These are phyloP conservation scores for Cordyceps tenuipes DNA, from an alignment of 2,329 filamentous ascomycete species.

Conservation along the genomic window DNA sequence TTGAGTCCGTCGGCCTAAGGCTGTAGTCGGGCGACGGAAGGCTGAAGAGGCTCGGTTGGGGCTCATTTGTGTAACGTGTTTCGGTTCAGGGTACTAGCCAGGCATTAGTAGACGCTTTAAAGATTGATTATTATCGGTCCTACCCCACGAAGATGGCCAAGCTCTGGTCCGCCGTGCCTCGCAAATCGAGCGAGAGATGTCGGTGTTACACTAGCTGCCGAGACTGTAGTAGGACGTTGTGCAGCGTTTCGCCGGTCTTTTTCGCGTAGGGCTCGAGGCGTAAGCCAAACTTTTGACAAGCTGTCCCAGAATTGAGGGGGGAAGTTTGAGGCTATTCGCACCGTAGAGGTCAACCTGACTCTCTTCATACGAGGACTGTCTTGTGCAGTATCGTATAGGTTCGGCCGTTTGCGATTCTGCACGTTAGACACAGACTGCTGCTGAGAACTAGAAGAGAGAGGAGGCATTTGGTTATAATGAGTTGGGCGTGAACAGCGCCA, in stretches of 20 bases:
- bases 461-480: neutral
- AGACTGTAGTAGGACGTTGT: neutral
- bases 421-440: neutral
- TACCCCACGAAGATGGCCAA: conserved; percentile 18
- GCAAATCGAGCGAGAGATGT: conserved; percentile 2
- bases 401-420: neutral
- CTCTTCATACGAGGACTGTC: neutral
- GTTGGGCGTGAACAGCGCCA: neutral
- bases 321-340: conserved; percentile 12
- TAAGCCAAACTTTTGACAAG: conserved; percentile 21
- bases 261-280: conserved; percentile 20
- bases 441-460: neutral
- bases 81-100: neutral
- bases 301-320: conserved; percentile 22
- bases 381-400: neutral
- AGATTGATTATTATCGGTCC: neutral
- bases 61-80: neutral
- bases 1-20: conserved; percentile 12
- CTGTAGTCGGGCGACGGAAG: too few species aligned
- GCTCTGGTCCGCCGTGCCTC: conserved; percentile 18
- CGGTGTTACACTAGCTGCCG: neutral
- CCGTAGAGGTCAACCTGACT: neutral
- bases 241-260: conserved; percentile 18
- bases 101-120: neutral
- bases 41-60: neutral